Base-by-base conservation (phyloP, 495 filamentous ascomycete species). In the Hypoxylon subgilvum region DNA sequence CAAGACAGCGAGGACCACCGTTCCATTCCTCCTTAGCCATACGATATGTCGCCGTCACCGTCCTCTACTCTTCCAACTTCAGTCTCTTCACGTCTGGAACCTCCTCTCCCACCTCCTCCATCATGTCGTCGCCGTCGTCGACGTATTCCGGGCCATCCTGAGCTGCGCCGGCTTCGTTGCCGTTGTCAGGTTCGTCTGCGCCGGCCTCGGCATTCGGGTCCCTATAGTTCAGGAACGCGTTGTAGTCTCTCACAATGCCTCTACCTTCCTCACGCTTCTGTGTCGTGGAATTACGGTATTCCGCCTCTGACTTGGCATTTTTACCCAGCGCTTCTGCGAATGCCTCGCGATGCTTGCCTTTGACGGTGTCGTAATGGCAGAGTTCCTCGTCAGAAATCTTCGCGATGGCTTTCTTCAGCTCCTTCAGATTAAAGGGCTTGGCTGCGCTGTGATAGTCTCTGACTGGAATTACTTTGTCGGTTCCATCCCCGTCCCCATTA, bases 291-390 rank as follows among this genome's bases (percentile, higher is more conserved):
- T n/a, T n/a, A n/a, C n/a, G n/a, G n/a, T n/a, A n/a, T 17, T 9
- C 3, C 13, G 4, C 47, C 52, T 55, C n/a, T n/a, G n/a, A n/a
- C n/a, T n/a, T n/a, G n/a, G 68, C 69, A 28, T 54, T 61, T 18
- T 65, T 67, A 19, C 62, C 66, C 54, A 46, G 65, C 50, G 68
- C 68, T 52, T 72, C 56, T 45, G 56, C 52, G 54, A 72, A 71
- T 43, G 74, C 68, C 19, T 70, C 65, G 18, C 65, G 61, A 35
- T 70, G 73, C 49, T 72, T 72, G 57, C 63, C 40, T 58, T 72
- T 74, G 57, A 75, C 69, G 42, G 39, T 42, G 16, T 66, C 58
- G 22, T 65, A 61, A 9, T 31, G 55, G 19, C 54, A 51, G 5
- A 61, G 39, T 2, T 61, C 57, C 1, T 49, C 14, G 6, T 55